These are phyloP conservation scores for Ascochyta pisi DNA, from an alignment of 2,329 filamentous ascomycete genomes.

Conservation along the genomic window DNA sequence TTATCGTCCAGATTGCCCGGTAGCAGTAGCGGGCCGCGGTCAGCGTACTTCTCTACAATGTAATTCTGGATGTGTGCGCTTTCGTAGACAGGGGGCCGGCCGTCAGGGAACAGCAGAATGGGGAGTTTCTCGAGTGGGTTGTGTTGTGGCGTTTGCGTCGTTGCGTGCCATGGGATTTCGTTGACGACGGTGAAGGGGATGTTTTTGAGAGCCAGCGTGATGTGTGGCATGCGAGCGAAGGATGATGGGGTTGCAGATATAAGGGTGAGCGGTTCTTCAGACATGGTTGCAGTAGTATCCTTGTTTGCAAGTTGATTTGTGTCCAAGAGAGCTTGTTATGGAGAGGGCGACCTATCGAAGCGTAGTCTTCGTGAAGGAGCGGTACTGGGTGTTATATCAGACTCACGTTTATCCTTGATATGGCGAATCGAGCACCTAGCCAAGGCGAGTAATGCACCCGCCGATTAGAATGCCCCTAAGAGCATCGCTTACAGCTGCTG, in stretches of 20 bases:
- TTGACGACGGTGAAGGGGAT: conserved; percentile 51
- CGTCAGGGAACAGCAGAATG: conserved; percentile 41
- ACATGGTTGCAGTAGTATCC: neutral
- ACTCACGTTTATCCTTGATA: no score
- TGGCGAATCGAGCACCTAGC: no score
- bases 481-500: no score
- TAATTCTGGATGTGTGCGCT: conserved; percentile 26
- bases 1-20: conserved; percentile 20
- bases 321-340: no score
- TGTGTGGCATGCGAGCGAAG: conserved; percentile 53
- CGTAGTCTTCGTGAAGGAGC: no score
- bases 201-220: conserved; percentile 48
- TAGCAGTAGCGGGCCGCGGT: conserved; percentile 12
- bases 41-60: conserved; percentile 23
- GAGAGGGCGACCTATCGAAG: no score
- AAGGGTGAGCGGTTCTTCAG: conserved; percentile 16
- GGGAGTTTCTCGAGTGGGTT: conserved; percentile 53
- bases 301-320: no score
- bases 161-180: conserved; percentile 53
- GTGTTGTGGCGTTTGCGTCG: conserved; percentile 48
- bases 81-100: conserved; percentile 19
- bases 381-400: no score
- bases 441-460: no score
- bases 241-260: conserved; percentile 48
- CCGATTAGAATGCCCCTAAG: no score